phyloP scores from a whole-genome alignment of 1,284 basidiomycete species.

The Apiotrichum sp. region DNA sequence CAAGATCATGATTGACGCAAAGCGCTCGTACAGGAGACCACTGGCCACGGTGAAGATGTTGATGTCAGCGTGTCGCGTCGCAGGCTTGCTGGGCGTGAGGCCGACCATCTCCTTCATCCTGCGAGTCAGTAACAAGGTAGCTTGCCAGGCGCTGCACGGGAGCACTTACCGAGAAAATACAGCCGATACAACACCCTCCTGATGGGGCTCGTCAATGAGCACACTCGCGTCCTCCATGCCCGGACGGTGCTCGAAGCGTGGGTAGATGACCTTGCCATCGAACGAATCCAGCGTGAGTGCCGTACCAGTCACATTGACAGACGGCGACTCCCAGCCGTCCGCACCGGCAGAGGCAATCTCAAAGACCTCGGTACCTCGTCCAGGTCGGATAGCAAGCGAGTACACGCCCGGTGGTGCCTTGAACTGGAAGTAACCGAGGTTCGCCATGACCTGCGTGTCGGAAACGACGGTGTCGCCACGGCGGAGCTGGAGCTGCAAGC shows the following conservation, averaged over 20 bases:
- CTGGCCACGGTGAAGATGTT: constrained; percentile 99
- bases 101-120: constrained; percentile 36
- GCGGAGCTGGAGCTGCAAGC: constrained; percentile 74
- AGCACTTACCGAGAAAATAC: constrained; percentile 25
- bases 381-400: constrained; percentile 71
- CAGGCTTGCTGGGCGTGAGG: constrained; percentile 13
- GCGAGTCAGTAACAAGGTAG: background rate
- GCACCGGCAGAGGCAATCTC: constrained; percentile 73
- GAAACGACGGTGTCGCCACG: constrained; percentile 54
- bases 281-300: constrained; percentile 73
- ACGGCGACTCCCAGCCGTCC: constrained; percentile 72
- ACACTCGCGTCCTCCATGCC: constrained; percentile 81
- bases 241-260: constrained; percentile 61
- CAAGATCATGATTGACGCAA: constrained; percentile 96
- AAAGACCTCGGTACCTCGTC: constrained; percentile 74
- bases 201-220: constrained; percentile 45
- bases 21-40: constrained; percentile 93
- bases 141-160: background rate
- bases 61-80: constrained; percentile 64
- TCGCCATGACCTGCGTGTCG: constrained; percentile 85
- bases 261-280: constrained; percentile 81
- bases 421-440: constrained; percentile 94
- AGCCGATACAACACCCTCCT: constrained; percentile 11
- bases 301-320: constrained; percentile 59
- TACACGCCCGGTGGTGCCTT: constrained; percentile 86